Percentiles rank a stretch among this genome's conserved stretches.
Conservation (phyloP, 2,329 filamentous ascomycete genomes). For the Lachnellula hyalina region DNA sequence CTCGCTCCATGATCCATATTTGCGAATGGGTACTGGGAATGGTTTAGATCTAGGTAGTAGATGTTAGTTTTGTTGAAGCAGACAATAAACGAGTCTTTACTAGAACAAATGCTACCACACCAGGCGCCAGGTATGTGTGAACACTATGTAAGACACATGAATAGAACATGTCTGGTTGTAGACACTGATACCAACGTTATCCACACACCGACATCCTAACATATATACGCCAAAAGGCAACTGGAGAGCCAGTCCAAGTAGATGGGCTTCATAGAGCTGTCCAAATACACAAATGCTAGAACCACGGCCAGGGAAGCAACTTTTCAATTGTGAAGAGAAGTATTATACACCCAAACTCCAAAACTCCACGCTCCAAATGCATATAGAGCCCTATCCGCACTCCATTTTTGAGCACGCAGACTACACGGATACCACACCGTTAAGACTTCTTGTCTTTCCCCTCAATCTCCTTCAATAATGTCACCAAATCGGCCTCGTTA, state of each 20-base stretch:
- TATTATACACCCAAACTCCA: not conserved
- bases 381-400: not conserved
- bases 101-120: not conserved
- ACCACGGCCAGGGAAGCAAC: not conserved
- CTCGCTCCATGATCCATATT: too few species aligned
- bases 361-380: not conserved
- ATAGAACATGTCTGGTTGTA: not conserved
- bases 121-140: not conserved
- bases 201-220: not conserved
- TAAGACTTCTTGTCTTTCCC: slow-evolving; percentile 32
- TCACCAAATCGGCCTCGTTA: slow-evolving; percentile 57
- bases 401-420: too few species aligned
- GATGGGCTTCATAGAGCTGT: not conserved
- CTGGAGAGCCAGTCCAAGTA: not conserved
- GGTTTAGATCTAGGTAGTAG: too few species aligned
- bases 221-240: not conserved
- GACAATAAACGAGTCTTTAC: not conserved
- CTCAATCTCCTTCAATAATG: slow-evolving; percentile 59
- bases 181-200: not conserved
- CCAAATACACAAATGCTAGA: not conserved
- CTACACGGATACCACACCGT: not conserved
- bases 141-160: not conserved
- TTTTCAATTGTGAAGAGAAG: not conserved
- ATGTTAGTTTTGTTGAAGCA: too few species aligned
- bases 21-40: too few species aligned